These are phyloP conservation scores for Symbiodinium pilosum DNA, from an alignment of 73 alveolate species.

Conservation along the genomic window DNA sequence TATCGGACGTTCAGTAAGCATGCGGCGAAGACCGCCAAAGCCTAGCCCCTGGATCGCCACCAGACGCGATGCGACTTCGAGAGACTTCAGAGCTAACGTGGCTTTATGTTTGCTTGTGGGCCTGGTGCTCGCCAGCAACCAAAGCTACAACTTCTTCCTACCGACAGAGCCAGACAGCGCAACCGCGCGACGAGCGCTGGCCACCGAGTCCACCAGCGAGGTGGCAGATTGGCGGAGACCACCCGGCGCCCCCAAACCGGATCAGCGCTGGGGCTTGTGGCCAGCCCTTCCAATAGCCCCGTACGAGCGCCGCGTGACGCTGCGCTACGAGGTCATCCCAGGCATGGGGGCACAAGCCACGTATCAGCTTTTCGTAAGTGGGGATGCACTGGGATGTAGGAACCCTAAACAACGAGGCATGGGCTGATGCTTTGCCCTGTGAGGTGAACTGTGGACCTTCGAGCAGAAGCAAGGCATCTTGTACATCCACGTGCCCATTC, in stretches of 20 bases:
- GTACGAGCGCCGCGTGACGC: constrained; percentile 88
- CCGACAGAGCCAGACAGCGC: background rate
- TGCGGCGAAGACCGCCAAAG: too few relatives aligned
- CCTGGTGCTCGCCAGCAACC: background rate
- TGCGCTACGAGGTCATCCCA: constrained; percentile 75
- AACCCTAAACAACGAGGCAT: too few relatives aligned
- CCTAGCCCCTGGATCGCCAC: too few relatives aligned
- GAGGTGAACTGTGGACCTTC: constrained; percentile 89
- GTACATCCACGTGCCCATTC: constrained; percentile 83
- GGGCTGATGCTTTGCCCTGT: too few relatives aligned
- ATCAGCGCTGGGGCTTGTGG: constrained; percentile 87
- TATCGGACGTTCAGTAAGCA: too few relatives aligned
- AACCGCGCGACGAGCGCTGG: background rate
- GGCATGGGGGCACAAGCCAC: too few relatives aligned
- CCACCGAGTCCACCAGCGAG: constrained; percentile 3
- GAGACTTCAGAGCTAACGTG: too few relatives aligned
- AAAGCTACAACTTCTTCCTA: background rate
- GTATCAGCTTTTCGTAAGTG: too few relatives aligned
- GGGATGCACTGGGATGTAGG: too few relatives aligned
- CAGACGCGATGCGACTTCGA: too few relatives aligned
- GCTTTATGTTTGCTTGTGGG: background rate
- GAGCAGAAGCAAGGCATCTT: constrained; percentile 93
- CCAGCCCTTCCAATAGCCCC: constrained; percentile 93
- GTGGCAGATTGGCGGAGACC: constrained; percentile 65
- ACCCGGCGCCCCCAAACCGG: constrained; percentile 38